These are phyloP conservation scores for Globisporangium uncinulatum DNA, from an alignment of 352 stramenopile species.

Conservation along the genomic window DNA sequence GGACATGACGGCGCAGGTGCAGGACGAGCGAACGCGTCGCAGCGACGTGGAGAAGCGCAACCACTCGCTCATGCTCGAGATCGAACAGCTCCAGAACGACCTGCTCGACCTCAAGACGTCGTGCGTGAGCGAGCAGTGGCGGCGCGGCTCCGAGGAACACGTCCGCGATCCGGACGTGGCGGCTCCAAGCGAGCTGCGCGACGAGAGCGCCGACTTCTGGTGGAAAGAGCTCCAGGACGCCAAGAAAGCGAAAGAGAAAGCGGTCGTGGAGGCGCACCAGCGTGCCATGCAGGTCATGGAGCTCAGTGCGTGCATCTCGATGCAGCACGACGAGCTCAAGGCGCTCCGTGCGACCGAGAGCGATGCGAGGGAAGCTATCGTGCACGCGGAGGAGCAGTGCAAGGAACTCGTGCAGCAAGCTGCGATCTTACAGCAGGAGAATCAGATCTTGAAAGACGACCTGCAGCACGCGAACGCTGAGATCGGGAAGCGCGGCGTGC, in stretches of 20 bases:
- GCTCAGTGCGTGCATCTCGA: constrained; percentile 66
- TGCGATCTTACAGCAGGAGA: constrained; percentile 48
- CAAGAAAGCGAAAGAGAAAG: constrained; percentile 48
- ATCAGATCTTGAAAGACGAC: constrained; percentile 46
- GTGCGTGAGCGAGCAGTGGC: constrained; percentile 8
- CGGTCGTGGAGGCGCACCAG: constrained; percentile 45
- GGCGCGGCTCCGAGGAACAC: constrained; percentile 11
- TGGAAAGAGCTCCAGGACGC: constrained; percentile 56
- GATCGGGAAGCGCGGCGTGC: constrained; percentile 48
- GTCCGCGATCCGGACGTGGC: neutral
- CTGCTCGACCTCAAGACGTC: constrained; percentile 49
- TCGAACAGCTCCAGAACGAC: constrained; percentile 62
- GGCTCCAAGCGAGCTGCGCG: constrained; percentile 3
- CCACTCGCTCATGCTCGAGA: constrained; percentile 55
- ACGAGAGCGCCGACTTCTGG: constrained; percentile 33
- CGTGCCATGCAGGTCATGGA: constrained; percentile 61
- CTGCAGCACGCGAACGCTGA: constrained; percentile 39
- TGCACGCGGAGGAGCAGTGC: constrained; percentile 33
- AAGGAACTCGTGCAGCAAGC: constrained; percentile 45
- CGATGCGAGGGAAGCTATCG: constrained; percentile 30
- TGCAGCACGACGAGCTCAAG: constrained; percentile 69
- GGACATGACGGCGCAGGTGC: constrained; percentile 57
- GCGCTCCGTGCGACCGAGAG: constrained; percentile 32
- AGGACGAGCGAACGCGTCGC: constrained; percentile 43
- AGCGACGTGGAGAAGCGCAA: constrained; percentile 59